Conservation (phyloP, 2,329 filamentous ascomycete genomes). For the Macroventuria anomochaeta region DNA sequence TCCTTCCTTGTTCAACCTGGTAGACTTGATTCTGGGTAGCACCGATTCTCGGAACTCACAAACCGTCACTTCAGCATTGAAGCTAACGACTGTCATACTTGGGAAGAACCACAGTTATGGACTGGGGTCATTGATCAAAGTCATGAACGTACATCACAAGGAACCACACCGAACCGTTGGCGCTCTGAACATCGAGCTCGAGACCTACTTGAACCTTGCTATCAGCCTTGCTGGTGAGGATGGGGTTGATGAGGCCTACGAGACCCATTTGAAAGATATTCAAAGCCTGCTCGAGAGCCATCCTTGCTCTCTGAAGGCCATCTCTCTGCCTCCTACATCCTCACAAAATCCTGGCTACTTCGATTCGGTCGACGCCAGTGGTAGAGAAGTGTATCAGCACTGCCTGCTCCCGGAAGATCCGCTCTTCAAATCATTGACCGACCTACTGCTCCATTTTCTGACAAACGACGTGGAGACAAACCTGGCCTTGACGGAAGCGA, state of each 20-base stretch:
- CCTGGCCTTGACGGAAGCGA: constrained; percentile 80
- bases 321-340: constrained; percentile 67
- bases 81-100: constrained; percentile 84
- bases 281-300: constrained; percentile 73
- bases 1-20: constrained; percentile 88
- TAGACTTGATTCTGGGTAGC: constrained; percentile 87
- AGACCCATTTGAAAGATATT: constrained; percentile 73
- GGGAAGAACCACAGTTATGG: constrained; percentile 89
- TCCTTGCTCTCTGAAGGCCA: constrained; percentile 72
- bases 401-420: constrained; percentile 66
- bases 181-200: constrained; percentile 76
- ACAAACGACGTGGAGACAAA: constrained; percentile 92
- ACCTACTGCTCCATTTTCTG: constrained; percentile 78
- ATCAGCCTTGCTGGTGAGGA: constrained; percentile 71
- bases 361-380: constrained; percentile 51
- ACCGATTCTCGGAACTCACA: constrained; percentile 84
- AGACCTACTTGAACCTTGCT: constrained; percentile 73
- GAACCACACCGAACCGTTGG: constrained; percentile 70
- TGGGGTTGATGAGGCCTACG: constrained; percentile 76
- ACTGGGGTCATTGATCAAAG: constrained; percentile 75
- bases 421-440: constrained; percentile 59
- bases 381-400: constrained; percentile 68
- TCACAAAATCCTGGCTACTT: constrained; percentile 61
- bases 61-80: constrained; percentile 87
- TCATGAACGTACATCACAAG: constrained; percentile 63